These are phyloP conservation scores for Kodamaea suecica DNA, from an alignment of 1,139 yeast species.

Conservation along the genomic window DNA sequence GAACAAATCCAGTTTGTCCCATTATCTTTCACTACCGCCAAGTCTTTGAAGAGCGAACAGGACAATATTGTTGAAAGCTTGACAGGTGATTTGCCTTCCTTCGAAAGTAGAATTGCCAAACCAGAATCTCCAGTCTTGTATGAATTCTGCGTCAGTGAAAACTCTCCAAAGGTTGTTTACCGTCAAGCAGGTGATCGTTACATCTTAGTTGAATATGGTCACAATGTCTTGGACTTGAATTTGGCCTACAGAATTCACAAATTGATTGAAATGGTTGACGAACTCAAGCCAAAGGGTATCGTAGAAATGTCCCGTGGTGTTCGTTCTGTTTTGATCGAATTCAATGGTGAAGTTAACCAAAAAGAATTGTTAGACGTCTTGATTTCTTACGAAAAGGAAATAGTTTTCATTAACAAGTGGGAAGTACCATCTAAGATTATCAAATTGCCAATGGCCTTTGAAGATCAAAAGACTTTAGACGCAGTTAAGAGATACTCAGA, in stretches of 20 bases:
- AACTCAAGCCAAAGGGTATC: constrained; percentile 68
- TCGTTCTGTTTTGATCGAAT: constrained; percentile 87
- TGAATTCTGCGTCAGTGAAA: constrained; percentile 41
- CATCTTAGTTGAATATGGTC: constrained; percentile 88
- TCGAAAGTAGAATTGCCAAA: constrained; percentile 28
- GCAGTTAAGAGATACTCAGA: constrained; percentile 91
- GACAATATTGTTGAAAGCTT: constrained; percentile 50
- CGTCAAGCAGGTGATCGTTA: constrained; percentile 98
- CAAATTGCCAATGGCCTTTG: constrained; percentile 93
- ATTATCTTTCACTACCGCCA: constrained; percentile 64
- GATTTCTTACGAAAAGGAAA: constrained; percentile 70
- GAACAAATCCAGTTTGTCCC: constrained; percentile 81
- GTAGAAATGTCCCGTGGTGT: constrained; percentile 98
- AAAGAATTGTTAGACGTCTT: constrained; percentile 57
- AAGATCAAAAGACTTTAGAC: constrained; percentile 80
- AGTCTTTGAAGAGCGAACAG: constrained; percentile 57
- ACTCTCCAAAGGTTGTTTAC: constrained; percentile 72
- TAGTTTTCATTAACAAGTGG: constrained; percentile 77
- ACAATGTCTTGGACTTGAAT: constrained; percentile 79
- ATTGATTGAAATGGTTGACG: constrained; percentile 68
- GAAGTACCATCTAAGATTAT: constrained; percentile 76
- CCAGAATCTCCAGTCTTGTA: constrained; percentile 65
- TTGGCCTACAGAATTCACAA: constrained; percentile 81
- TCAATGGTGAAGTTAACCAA: constrained; percentile 64
- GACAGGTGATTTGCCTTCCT: constrained; percentile 38